Evolutionary conservation across 1,139 yeast species (phyloP).

Genomic region (Magnusiomyces paraingens): DNA sequence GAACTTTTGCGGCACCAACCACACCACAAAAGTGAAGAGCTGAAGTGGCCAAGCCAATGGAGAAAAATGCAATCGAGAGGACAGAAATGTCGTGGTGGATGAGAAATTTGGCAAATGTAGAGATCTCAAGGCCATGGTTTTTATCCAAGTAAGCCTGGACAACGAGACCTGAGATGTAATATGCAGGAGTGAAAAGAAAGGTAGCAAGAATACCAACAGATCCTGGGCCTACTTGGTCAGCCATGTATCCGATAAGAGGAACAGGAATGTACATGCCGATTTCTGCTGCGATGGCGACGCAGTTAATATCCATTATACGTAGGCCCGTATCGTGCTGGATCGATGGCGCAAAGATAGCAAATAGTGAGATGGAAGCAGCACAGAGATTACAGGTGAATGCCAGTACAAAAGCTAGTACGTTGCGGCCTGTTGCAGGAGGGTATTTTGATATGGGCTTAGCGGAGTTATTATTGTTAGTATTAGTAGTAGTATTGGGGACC

Average conservation of each 20-base stretch:
- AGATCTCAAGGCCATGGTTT: background rate
- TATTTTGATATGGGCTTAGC: background rate
- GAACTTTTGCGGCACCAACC: slow-evolving; percentile 77
- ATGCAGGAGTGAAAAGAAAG: slow-evolving; percentile 66
- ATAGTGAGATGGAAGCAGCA: slow-evolving; percentile 75
- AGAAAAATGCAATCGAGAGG: slow-evolving; percentile 36
- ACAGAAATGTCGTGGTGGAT: background rate
- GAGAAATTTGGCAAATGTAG: no score
- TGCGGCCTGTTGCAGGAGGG: background rate
- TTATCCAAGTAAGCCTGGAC: slow-evolving; percentile 15
- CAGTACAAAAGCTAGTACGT: slow-evolving; percentile 17
- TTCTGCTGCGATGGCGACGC: slow-evolving; percentile 68
- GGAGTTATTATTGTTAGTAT: background rate
- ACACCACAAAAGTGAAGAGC: slow-evolving; percentile 71
- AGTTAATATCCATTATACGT: slow-evolving; percentile 65
- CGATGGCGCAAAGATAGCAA: slow-evolving; percentile 70
- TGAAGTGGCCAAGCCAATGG: slow-evolving; percentile 78
- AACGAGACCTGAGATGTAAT: slow-evolving; percentile 43
- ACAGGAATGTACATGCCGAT: slow-evolving; percentile 81
- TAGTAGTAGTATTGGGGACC: background rate
- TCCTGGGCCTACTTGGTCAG: slow-evolving; percentile 82
- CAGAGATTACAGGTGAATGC: slow-evolving; percentile 46
- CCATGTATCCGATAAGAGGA: slow-evolving; percentile 75
- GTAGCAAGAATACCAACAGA: slow-evolving; percentile 59
- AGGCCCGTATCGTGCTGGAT: slow-evolving; percentile 54